phyloP scores from a whole-genome alignment of 106 monocot genomes.

The Allium fistulosum region DNA sequence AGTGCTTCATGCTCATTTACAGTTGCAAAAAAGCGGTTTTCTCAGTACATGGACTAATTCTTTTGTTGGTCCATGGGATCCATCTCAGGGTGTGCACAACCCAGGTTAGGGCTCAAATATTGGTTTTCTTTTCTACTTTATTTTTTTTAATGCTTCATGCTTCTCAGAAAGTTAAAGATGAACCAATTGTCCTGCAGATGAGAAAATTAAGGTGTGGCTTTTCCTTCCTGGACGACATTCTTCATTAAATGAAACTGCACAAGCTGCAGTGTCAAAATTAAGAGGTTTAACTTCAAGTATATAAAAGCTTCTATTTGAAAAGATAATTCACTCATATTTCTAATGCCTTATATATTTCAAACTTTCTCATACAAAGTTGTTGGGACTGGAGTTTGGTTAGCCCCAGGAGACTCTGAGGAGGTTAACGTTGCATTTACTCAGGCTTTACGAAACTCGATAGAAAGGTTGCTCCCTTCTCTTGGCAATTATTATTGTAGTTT shows the following conservation, averaged over 20 bases:
- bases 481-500: no score
- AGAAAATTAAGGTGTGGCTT: conserved; percentile 98
- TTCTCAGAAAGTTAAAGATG: background rate
- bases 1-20: conserved; percentile 72
- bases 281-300: conserved; percentile 40
- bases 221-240: conserved; percentile 92
- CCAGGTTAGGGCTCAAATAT: conserved; percentile 47
- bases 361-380: conserved; percentile 28
- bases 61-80: conserved; percentile 99
- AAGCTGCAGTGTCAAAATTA: conserved; percentile 62
- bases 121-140: background rate
- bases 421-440: conserved; percentile 83
- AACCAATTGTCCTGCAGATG: conserved; percentile 44
- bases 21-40: conserved; percentile 81
- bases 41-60: conserved; percentile 94
- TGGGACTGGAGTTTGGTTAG: conserved; percentile 75
- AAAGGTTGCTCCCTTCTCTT: conserved; percentile 43
- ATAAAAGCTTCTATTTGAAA: background rate
- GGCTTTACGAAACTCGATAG: conserved; percentile 76
- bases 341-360: no score
- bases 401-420: conserved; percentile 96
- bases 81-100: conserved; percentile 94
- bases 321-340: no score
- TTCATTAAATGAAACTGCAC: conserved; percentile 57
- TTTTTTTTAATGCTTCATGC: background rate